Percentiles rank a stretch among this genome's conserved stretches.
These are phyloP conservation scores for Leptographium lundbergii DNA, from an alignment of 2,329 filamentous ascomycete genomes.

Conservation along the genomic window DNA sequence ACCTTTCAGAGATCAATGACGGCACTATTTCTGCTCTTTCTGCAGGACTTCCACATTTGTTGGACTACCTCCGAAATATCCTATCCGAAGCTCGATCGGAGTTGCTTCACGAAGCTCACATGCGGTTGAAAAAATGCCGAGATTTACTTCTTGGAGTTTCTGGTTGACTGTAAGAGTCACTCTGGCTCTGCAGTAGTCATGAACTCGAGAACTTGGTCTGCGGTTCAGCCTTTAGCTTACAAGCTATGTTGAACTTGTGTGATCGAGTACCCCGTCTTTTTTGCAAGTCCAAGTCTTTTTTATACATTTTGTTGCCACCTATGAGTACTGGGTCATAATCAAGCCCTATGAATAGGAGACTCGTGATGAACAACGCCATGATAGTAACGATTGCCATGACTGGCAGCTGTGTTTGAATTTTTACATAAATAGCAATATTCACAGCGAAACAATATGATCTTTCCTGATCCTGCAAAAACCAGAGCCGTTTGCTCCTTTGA, in stretches of 20 bases:
- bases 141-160: conserved; percentile 21
- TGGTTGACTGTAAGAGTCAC: not conserved
- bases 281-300: not conserved
- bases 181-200: too few species aligned
- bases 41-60: conserved; percentile 31
- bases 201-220: not conserved
- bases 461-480: not conserved
- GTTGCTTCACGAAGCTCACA: conserved; percentile 63
- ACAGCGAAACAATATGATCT: too few species aligned
- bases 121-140: conserved; percentile 58
- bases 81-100: conserved; percentile 43
- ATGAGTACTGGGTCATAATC: not conserved
- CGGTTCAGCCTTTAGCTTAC: not conserved
- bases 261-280: not conserved
- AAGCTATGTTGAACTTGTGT: not conserved
- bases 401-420: not conserved
- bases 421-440: not conserved
- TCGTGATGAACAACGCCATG: not conserved
- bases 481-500: not conserved
- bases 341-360: not conserved
- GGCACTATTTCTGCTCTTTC: conserved; percentile 56
- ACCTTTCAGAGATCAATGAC: conserved; percentile 57
- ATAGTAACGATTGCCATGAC: not conserved
- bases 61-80: conserved; percentile 30
- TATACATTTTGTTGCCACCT: too few species aligned